phyloP scores from a whole-genome alignment of 179 eudicot genomes.

The Gypsophila paniculata region DNA sequence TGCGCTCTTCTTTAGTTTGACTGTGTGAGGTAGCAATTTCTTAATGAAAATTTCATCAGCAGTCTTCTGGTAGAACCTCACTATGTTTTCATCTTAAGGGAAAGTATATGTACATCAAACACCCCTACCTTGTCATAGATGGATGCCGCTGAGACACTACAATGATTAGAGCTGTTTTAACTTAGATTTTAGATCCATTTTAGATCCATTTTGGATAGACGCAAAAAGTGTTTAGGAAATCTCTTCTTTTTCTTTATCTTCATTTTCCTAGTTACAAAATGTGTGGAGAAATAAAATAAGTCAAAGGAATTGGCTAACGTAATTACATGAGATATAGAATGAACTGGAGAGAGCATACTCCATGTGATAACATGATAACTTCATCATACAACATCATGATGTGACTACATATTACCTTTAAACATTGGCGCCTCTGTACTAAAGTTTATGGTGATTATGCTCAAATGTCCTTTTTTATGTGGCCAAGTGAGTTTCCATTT shows the following conservation, averaged over 20 bases:
- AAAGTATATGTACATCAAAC: too few species aligned
- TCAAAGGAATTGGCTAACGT: not conserved
- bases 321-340: not conserved
- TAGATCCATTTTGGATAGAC: too few species aligned
- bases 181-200: too few species aligned
- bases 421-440: not conserved
- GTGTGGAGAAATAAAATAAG: not conserved
- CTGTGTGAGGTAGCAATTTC: not conserved
- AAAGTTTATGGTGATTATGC: not conserved
- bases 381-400: not conserved
- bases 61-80: not conserved
- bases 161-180: not conserved
- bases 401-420: not conserved
- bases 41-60: too few species aligned
- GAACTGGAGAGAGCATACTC: not conserved
- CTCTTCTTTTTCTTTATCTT: too few species aligned
- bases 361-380: not conserved
- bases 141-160: not conserved
- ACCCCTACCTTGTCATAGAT: not conserved
- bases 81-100: too few species aligned
- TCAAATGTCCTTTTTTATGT: not conserved
- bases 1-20: not conserved
- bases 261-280: not conserved
- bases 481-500: not conserved
- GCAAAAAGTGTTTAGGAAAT: too few species aligned